phyloP scores from a whole-genome alignment of 352 stramenopile genomes.

The Pythium sukuiense region DNA sequence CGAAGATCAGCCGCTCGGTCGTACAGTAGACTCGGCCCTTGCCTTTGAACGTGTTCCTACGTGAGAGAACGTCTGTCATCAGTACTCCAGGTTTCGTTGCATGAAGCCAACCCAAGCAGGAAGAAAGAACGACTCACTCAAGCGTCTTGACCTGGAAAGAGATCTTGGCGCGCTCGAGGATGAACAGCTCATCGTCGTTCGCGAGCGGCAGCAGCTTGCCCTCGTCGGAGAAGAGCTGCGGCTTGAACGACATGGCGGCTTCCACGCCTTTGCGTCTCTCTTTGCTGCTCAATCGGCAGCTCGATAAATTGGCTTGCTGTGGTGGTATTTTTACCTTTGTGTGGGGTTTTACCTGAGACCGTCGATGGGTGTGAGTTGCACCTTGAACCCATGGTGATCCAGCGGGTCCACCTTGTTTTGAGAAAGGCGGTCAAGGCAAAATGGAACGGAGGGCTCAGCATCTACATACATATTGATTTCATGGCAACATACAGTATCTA shows the following conservation, averaged over 20 bases:
- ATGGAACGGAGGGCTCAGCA: background rate
- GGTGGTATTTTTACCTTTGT: conserved; percentile 8
- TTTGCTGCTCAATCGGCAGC: background rate
- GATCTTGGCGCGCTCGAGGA: conserved; percentile 78
- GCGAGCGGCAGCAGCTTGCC: conserved; percentile 75
- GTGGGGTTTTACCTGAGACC: background rate
- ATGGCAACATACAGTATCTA: conserved; percentile 14
- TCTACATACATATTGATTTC: conserved; percentile 13
- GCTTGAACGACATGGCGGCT: conserved; percentile 65
- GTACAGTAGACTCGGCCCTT: conserved; percentile 86
- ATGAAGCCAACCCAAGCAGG: background rate
- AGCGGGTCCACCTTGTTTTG: background rate
- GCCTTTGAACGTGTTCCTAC: conserved; percentile 61
- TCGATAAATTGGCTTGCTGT: background rate
- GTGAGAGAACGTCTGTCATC: background rate
- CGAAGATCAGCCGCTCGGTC: conserved; percentile 84
- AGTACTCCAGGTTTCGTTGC: background rate
- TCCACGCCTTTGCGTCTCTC: too few relatives aligned
- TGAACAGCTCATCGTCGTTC: conserved; percentile 81
- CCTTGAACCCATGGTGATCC: conserved; percentile 5
- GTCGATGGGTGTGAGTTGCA: background rate
- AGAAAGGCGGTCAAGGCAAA: background rate
- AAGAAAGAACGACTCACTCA: conserved; percentile 36
- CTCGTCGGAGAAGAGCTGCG: conserved; percentile 70
- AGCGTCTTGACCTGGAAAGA: conserved; percentile 67